phyloP scores from a whole-genome alignment of 495 filamentous ascomycete genomes.

The Durotheca rogersii region DNA sequence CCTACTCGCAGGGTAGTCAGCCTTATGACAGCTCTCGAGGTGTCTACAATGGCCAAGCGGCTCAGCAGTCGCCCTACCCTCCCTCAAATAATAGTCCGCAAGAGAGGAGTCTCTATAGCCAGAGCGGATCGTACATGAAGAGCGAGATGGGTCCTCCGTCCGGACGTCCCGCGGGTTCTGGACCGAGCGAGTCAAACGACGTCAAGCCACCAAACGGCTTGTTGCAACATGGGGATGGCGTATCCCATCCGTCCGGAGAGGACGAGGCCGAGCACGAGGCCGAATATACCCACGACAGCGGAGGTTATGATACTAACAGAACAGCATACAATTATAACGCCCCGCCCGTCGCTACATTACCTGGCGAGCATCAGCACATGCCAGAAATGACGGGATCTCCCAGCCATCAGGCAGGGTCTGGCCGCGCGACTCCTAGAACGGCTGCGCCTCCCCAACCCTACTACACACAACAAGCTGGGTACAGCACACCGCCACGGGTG shows the following conservation, averaged over 20 bases:
- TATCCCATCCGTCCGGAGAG: conserved; percentile 60
- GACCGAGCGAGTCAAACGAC: conserved; percentile 61
- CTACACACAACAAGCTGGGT: conserved; percentile 63
- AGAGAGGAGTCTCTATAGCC: conserved; percentile 69
- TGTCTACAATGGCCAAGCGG: conserved; percentile 75
- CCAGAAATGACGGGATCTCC: conserved; percentile 87
- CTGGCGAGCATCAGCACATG: conserved; percentile 76
- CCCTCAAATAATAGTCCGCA: conserved; percentile 62
- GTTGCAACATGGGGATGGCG: conserved; percentile 57
- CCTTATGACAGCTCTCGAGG: conserved; percentile 75
- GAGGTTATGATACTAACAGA: conserved; percentile 66
- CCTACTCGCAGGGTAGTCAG: conserved; percentile 67
- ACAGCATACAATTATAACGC: conserved; percentile 73
- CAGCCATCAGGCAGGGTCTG: conserved; percentile 79
- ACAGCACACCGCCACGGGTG: conserved; percentile 83
- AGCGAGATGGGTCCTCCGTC: conserved; percentile 91
- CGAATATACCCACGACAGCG: conserved; percentile 78
- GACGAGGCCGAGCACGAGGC: conserved; percentile 73
- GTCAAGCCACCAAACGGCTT: conserved; percentile 67
- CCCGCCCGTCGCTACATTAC: conserved; percentile 61
- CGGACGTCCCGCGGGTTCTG: conserved; percentile 55
- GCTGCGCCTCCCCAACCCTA: conserved; percentile 65
- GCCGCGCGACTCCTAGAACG: conserved; percentile 83
- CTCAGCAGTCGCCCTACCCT: conserved; percentile 69
- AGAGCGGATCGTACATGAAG: conserved; percentile 73